Evolutionary conservation across 2,329 filamentous ascomycete species (phyloP), one percentile per base, ranked within the genome.

Genomic region (Hypoxylon sp.): DNA sequence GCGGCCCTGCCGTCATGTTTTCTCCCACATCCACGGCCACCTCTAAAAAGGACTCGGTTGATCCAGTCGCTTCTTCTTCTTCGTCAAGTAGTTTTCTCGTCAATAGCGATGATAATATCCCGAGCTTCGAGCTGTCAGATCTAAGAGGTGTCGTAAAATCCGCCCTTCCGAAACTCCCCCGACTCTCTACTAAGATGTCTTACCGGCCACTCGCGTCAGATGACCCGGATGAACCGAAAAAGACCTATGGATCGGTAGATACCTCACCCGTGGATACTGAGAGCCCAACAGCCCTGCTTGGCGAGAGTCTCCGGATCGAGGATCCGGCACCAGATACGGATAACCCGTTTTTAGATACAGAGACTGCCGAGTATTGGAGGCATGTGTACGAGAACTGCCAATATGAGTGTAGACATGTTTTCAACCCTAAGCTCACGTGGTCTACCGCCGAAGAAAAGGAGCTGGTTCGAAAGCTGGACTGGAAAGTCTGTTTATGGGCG

Each of bases 351-450:
- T 12, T 46, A 7, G 64, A 71, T 35, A 61, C 64, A 1, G 57
- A 55, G 3, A 60, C 63, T 0, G 70, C 69, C 0, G 59, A 59
- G 2, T 64, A 68, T 35, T 73, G 71, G 70, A 61, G 58, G n/a
- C 19, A 60, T 2, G 63, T 68, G 11, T 73, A 73, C 45, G 66
- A 73, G 2, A 55, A 65, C 1, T 64, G 67, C 5, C 47, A 62
- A 8, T 84, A 83, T 57, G 81, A 84, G 61, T 79, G 80, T 7
- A 68, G 74, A 6, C 78, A 84, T 66, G 72, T 77, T 35, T 84
- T 79, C 63, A 81, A 84, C 55, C 77, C 80, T 0, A 64, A 73
- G 1, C 75, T 79, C 38, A 68, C 75, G 15, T 84, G 81, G 81
- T 74, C 78, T 11, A 67, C 70, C 2, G 71, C 74, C 37, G 81